Percentiles rank a stretch among this genome's conserved stretches.
Conservation (phyloP, 441 rosid genomes). For the Arabidopsis lyrata region DNA sequence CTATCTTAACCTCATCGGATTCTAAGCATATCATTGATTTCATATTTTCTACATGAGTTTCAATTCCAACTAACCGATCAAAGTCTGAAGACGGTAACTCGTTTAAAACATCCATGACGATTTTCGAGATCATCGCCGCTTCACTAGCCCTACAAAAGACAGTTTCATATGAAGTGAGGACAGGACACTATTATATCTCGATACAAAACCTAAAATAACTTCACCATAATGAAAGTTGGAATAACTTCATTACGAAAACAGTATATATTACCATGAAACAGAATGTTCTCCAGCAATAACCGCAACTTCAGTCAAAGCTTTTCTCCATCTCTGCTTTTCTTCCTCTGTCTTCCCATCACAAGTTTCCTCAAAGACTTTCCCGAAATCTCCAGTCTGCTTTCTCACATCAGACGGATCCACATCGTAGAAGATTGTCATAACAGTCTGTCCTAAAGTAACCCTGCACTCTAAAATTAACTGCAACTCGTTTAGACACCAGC, state of each 20-base stretch:
- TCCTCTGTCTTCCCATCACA: conserved; percentile 1
- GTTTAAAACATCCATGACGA: conserved; percentile 24
- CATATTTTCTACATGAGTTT: conserved; percentile 24
- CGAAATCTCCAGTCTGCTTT: conserved; percentile 15
- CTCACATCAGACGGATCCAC: conserved; percentile 30
- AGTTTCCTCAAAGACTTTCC: conserved; percentile 21
- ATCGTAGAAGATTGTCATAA: conserved; percentile 8
- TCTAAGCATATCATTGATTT: conserved; percentile 17
- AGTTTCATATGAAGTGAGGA: too few relatives aligned
- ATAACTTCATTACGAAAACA: too few relatives aligned
- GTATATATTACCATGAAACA: conserved; percentile 15
- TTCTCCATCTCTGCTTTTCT: conserved; percentile 3
- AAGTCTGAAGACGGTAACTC: conserved; percentile 30
- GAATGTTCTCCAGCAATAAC: conserved; percentile 23
- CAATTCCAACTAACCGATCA: conserved; percentile 29
- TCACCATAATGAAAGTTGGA: too few relatives aligned
- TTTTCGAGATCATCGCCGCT: conserved; percentile 23
- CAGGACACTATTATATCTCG: too few relatives aligned
- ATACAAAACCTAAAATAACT: too few relatives aligned
- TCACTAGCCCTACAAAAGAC: neutral
- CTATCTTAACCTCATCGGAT: conserved; percentile 24
- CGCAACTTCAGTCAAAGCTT: conserved; percentile 16
- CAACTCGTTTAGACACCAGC: conserved; percentile 28
- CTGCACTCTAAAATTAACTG: conserved; percentile 17
- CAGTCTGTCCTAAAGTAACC: neutral